Evolutionary conservation across 2,329 filamentous ascomycete genomes (phyloP).

Genomic region (Salinomyces thailandicus): DNA sequence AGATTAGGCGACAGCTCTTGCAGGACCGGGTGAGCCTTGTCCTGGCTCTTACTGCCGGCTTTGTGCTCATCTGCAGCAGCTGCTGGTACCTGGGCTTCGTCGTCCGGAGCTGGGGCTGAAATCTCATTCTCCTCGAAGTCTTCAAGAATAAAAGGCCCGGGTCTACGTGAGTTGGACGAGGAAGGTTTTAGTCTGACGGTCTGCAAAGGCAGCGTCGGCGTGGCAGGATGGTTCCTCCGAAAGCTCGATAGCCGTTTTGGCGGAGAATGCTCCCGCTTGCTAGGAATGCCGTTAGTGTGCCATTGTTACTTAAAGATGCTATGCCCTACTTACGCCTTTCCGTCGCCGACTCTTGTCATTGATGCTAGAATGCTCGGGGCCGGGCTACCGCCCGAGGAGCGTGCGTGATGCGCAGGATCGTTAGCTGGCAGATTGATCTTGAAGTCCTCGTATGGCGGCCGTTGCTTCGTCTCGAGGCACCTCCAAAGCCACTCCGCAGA

Average conservation of each 20-base stretch:
- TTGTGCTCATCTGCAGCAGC: not conserved
- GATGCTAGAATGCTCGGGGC: not conserved
- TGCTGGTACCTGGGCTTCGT: not conserved
- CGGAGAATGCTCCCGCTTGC: no score
- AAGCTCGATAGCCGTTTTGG: conserved; percentile 22
- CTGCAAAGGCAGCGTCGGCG: conserved; percentile 21
- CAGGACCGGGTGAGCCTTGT: conserved; percentile 10
- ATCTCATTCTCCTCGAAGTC: conserved; percentile 16
- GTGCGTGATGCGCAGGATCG: conserved; percentile 7
- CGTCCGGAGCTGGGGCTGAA: no score
- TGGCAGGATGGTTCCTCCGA: conserved; percentile 20
- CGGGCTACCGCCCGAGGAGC: conserved; percentile 5
- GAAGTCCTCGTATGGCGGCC: conserved; percentile 36
- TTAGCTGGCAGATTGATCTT: conserved; percentile 12
- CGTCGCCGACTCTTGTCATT: not conserved
- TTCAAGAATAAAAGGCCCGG: conserved; percentile 21
- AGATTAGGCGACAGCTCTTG: conserved; percentile 22
- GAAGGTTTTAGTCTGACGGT: conserved; percentile 4
- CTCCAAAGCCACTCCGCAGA: conserved; percentile 74
- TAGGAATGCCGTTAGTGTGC: no score
- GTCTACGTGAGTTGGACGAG: conserved; percentile 3
- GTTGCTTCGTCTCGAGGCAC: conserved; percentile 50
- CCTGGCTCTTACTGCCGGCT: conserved; percentile 2
- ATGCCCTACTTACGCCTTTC: not conserved
- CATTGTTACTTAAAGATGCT: no score